Conservation (phyloP, 2,329 filamentous ascomycete genomes). For the Aspergillus aculeatinus region DNA sequence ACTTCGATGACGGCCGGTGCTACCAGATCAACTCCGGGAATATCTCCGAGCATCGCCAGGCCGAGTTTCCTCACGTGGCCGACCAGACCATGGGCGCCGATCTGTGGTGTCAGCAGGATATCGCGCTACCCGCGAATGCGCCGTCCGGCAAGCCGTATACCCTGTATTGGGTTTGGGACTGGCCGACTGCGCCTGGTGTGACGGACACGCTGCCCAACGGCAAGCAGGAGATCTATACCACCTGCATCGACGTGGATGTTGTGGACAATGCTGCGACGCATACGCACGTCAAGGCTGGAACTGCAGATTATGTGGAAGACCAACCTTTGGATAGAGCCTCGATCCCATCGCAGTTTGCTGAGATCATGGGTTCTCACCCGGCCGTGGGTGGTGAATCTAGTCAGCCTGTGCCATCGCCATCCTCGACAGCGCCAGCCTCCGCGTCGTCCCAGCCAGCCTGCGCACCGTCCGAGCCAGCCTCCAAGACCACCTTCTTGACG, state of each 20-base stretch:
- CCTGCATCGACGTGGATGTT: slow-evolving; percentile 51
- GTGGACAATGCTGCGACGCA: slow-evolving; percentile 21
- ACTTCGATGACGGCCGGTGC: slow-evolving; percentile 89
- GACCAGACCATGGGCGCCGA: slow-evolving; percentile 57
- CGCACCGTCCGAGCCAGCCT: neutral
- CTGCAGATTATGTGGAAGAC: slow-evolving; percentile 25
- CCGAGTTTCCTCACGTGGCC: slow-evolving; percentile 52
- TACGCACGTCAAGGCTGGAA: slow-evolving; percentile 10
- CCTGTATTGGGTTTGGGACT: slow-evolving; percentile 97
- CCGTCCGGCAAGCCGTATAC: slow-evolving; percentile 68
- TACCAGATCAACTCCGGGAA: slow-evolving; percentile 68
- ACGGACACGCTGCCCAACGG: slow-evolving; percentile 40
- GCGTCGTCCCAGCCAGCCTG: neutral
- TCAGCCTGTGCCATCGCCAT: slow-evolving; percentile 1
- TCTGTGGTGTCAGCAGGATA: slow-evolving; percentile 77
- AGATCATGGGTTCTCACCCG: slow-evolving; percentile 25
- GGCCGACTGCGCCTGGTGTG: slow-evolving; percentile 59
- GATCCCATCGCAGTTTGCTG: slow-evolving; percentile 39
- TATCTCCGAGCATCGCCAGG: slow-evolving; percentile 61
- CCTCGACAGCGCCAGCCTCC: neutral
- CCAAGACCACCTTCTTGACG: slow-evolving; percentile 29
- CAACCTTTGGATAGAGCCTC: slow-evolving; percentile 42
- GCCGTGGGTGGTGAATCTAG: slow-evolving; percentile 5
- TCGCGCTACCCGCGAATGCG: slow-evolving; percentile 69
- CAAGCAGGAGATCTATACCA: slow-evolving; percentile 50